Base-by-base conservation (phyloP, 805 yeast genomes). In the Candida sakaeoensis region DNA sequence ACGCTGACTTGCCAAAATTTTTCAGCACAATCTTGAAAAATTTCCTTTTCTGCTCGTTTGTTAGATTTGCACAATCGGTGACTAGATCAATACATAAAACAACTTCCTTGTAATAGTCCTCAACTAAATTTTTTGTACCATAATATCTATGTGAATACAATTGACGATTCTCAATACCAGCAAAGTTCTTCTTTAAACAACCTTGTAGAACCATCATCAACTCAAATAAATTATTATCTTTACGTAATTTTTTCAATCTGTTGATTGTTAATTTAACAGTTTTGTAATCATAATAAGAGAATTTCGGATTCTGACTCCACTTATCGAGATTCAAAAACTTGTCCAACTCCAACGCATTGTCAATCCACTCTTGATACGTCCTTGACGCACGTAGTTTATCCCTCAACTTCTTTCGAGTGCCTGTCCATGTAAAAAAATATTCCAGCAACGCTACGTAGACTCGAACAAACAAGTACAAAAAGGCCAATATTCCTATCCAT, bases 121-220 rank as follows among this genome's bases (percentile, higher is more conserved):
- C 74, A 22, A 85, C 78, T 17, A 82, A 54, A 7, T 64, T 52
- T 53, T 85, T 85, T 0, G 95, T 82, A 8, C 93, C 93, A 52
- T 77, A 82, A 55, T 84, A 82, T 33, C 85, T 66, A 57, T 84
- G 89, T 3, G 87, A 79, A 52, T 84, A 85, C 18, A 85, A 63
- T 41, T 75, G 70, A 24, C 85, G 75, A 51, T 83, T 82, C 54
- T 84, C 91, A 3, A 79, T 79, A 2, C 93, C 93, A 3, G 88
- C 89, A 62, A 84, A 85, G 52, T 85, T 85, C 37, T 77, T 70
- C 53, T 81, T 82, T 18, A 85, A 57, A 49, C 90, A 83, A 3
- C 79, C 79, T 47, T 81, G 87, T 24, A 85, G 58, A 6, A 80
- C 60, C 9, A 74, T 56, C 62, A 77, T 65, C 23, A 83, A 54